Evolutionary conservation across 116 monocot species (phyloP), one percentile per base, ranked within the genome.

Genomic region (Papilionanthe hybrid): DNA sequence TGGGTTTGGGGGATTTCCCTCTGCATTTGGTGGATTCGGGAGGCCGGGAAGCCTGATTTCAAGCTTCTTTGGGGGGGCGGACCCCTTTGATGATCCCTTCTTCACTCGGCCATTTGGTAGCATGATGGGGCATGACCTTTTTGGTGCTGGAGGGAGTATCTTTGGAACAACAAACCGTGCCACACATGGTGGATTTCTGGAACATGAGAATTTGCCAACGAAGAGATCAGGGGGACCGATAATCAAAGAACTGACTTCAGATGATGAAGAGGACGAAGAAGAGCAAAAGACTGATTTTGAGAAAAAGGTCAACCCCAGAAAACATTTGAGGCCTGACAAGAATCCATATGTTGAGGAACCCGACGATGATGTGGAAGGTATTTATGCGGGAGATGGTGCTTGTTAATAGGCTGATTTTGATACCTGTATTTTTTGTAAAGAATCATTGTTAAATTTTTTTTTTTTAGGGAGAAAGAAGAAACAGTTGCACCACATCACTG

Each of bases 21-120:
- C 77, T 28, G 78, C 81, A 6, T 87, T 84, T 60, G 48, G 75
- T 13, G 82, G 85, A 32, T 72, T 86, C 74, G 87, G 84, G 28
- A 48, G 67, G 43, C 79, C 87, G 2, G 77, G 78, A 1, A 83
- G 82, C 87, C 69, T 85, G 20, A 78, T 84, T 2, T 81, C 86
- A 10, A 79, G 76, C 76, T 73, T 90, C 77, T 90, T 90, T 55
- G 87, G 87, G 68, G 80, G 84, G 8, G 78, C 78, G 28, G 72
- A 87, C 58, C 85, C 90, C 5, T 91, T 89, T 76, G 91, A 91
- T 30, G 85, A 95, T 42, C 92, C 95, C n/a, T 95, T 95, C 84
- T 95, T 95, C 78, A 88, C 85, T 65, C 87, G 69, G 4, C 92
- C 95, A 12, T 87, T 94, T 37, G 87, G 88, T 17, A 75, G 82